Evolutionary conservation across 1,284 basidiomycete species (phyloP).

Genomic region (Ganoderma leucocontextum): DNA sequence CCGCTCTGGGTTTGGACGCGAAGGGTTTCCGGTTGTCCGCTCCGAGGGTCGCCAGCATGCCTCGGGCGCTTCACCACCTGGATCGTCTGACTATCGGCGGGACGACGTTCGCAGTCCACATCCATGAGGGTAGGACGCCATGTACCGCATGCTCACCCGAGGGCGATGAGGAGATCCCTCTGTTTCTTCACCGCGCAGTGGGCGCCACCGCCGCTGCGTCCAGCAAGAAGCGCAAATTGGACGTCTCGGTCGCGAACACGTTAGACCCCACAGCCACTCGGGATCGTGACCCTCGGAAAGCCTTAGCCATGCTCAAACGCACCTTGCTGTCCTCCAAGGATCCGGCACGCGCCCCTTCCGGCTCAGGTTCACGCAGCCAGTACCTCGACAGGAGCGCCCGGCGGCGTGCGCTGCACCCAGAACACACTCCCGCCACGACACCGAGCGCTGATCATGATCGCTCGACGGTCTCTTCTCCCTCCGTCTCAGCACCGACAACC

Average conservation of each 20-base stretch:
- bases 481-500: conserved; percentile 17
- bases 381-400: conserved; percentile 77
- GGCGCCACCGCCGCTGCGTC: conserved; percentile 31
- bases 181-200: conserved; percentile 54
- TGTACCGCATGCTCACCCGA: conserved; percentile 66
- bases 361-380: conserved; percentile 7
- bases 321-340: conserved; percentile 60
- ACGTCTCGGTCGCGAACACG: conserved; percentile 20
- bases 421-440: conserved; percentile 30
- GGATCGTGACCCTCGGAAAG: conserved; percentile 60
- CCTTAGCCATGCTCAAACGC: conserved; percentile 68
- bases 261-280: conserved; percentile 5
- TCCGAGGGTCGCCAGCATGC: conserved; percentile 70
- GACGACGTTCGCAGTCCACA: conserved; percentile 73
- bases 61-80: conserved; percentile 65
- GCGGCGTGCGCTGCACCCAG: conserved; percentile 63
- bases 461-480: conserved; percentile 48
- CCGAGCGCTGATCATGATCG: conserved; percentile 45
- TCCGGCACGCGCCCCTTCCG: conserved; percentile 21
- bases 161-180: conserved; percentile 61
- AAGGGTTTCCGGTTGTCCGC: conserved; percentile 64
- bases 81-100: conserved; percentile 72
- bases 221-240: conserved; percentile 44
- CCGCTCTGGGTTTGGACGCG: conserved; percentile 16
- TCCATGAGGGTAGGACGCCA: conserved; percentile 66